These are phyloP conservation scores for Aspergillus affinis DNA, from an alignment of 495 filamentous ascomycete genomes.

Conservation along the genomic window DNA sequence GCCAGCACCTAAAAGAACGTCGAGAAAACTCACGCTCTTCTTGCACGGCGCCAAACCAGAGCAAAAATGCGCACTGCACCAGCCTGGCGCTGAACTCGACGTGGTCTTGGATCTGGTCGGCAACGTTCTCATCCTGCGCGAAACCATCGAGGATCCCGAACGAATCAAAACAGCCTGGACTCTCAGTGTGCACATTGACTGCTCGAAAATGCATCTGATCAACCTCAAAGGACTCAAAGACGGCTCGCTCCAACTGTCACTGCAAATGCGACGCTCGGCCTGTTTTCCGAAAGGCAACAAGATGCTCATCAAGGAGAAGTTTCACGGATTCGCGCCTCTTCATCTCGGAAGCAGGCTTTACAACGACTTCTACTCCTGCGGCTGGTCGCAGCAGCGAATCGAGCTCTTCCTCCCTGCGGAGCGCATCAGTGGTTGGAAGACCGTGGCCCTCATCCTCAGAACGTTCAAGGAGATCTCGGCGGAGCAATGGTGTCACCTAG, in stretches of 20 bases:
- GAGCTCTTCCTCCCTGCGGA: constrained; percentile 25
- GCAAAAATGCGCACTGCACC: constrained; percentile 20
- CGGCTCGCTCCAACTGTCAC: constrained; percentile 27
- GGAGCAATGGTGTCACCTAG: constrained; percentile 25
- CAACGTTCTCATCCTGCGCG: constrained; percentile 23
- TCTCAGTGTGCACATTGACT: constrained; percentile 14
- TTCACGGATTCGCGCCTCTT: constrained; percentile 18
- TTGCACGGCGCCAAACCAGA: constrained; percentile 17
- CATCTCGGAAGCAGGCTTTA: constrained; percentile 19
- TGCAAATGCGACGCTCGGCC: constrained; percentile 16
- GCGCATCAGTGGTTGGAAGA: constrained; percentile 28
- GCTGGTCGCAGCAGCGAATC: constrained; percentile 18
- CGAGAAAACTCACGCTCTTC: constrained; percentile 16
- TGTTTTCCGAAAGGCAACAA: constrained; percentile 16
- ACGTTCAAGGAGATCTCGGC: constrained; percentile 27
- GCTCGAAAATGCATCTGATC: constrained; percentile 22
- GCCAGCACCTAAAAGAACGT: constrained; percentile 10
- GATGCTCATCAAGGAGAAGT: constrained; percentile 18
- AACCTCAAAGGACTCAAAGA: constrained; percentile 32
- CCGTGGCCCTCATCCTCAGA: constrained; percentile 32
- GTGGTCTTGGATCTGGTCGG: constrained; percentile 27
- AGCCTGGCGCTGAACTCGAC: constrained; percentile 22
- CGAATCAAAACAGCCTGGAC: constrained; percentile 13
- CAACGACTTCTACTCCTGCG: constrained; percentile 18
- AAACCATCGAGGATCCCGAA: constrained; percentile 20